phyloP scores from a whole-genome alignment of 2,329 filamentous ascomycete species.

The Penicillium palitans region DNA sequence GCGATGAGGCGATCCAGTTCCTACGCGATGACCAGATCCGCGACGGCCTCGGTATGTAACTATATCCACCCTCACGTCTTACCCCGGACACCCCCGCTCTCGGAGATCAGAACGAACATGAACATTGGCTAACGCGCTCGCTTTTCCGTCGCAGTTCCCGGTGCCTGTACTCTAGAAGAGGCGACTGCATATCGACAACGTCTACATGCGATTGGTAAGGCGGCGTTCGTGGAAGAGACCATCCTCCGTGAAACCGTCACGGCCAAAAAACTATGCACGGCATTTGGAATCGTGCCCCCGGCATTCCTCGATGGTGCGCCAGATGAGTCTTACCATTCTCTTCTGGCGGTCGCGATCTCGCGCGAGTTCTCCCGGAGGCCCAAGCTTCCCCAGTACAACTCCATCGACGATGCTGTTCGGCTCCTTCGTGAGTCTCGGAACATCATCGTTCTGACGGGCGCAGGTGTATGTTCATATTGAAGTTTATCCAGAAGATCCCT shows the following conservation, averaged over 20 bases:
- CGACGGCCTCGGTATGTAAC: constrained; percentile 49
- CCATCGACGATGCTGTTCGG: constrained; percentile 79
- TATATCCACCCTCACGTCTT: constrained; percentile 14
- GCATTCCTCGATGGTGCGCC: constrained; percentile 68
- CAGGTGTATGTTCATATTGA: constrained; percentile 56
- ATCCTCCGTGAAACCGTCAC: constrained; percentile 68
- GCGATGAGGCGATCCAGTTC: constrained; percentile 63
- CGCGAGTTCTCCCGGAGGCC: constrained; percentile 78
- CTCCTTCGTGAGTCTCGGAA: constrained; percentile 74
- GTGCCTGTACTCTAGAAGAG: constrained; percentile 67
- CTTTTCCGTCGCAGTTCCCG: constrained; percentile 39
- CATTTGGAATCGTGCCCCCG: constrained; percentile 76
- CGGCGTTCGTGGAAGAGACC: constrained; percentile 72
- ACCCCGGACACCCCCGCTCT: constrained; percentile 25
- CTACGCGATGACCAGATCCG: constrained; percentile 55
- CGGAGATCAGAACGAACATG: constrained; percentile 17
- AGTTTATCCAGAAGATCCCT: not conserved
- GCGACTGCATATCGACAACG: constrained; percentile 67
- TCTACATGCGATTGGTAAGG: constrained; percentile 73
- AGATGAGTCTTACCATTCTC: constrained; percentile 73
- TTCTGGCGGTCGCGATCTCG: constrained; percentile 75
- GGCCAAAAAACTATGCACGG: constrained; percentile 80
- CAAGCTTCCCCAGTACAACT: constrained; percentile 78
- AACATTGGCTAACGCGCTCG: constrained; percentile 16
- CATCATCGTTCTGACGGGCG: constrained; percentile 91